Evolutionary conservation across 208 protist species (phyloP).

Genomic region (Leishmania lainsoni): DNA sequence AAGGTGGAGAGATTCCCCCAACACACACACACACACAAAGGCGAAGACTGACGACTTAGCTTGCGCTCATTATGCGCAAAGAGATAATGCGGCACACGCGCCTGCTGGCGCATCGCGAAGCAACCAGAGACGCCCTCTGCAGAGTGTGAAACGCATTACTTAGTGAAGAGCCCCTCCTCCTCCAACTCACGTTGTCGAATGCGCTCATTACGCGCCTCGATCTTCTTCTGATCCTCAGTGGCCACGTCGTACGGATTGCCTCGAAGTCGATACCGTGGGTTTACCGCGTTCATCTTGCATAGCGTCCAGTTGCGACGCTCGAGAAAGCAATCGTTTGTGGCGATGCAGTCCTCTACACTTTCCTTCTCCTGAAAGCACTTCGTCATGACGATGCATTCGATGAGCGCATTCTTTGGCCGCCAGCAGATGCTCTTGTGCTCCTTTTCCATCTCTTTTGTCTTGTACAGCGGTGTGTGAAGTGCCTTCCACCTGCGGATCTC

Average conservation of each 20-base stretch:
- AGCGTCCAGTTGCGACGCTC: constrained; percentile 87
- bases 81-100: not conserved
- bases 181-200: constrained; percentile 81
- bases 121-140: not conserved
- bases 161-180: constrained; percentile 77
- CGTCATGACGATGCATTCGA: constrained; percentile 83
- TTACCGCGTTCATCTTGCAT: constrained; percentile 90
- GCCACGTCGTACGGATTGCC: constrained; percentile 90
- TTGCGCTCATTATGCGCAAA: not conserved
- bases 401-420: constrained; percentile 86
- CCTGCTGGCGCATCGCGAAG: not conserved
- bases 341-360: constrained; percentile 79
- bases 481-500: not conserved
- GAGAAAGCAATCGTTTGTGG: constrained; percentile 80
- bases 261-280: constrained; percentile 82
- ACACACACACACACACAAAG: not conserved
- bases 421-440: constrained; percentile 85
- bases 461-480: not conserved
- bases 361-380: constrained; percentile 90
- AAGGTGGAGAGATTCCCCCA: too few relatives aligned
- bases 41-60: too few relatives aligned
- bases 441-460: constrained; percentile 59
- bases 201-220: constrained; percentile 83
- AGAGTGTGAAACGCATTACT: constrained; percentile 13
- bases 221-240: constrained; percentile 88